Evolutionary conservation across 169 alveolate genomes (phyloP).

Genomic region (Plasmodium vivax): DNA sequence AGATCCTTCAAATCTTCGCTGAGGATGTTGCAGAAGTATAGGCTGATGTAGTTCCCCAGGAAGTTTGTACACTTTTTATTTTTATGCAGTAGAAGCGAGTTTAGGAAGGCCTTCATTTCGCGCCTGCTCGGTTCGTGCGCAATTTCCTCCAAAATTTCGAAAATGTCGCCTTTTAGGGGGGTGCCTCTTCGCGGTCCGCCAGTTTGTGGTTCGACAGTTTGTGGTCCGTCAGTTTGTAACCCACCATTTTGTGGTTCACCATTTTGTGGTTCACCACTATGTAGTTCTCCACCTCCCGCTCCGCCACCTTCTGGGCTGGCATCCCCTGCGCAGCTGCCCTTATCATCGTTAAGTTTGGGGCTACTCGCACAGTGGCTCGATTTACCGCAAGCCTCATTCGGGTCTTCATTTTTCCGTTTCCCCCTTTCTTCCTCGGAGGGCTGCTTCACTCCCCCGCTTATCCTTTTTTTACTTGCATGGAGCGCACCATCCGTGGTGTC

Average conservation of each 20-base stretch:
- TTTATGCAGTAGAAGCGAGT: slow-evolving; percentile 57
- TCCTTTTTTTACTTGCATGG: not conserved
- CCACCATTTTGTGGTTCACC: not conserved
- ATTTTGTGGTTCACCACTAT: not conserved
- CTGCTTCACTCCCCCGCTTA: not conserved
- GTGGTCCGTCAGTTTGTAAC: not conserved
- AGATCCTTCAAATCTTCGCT: slow-evolving; percentile 68
- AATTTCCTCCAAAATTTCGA: slow-evolving; percentile 52
- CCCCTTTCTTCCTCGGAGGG: not conserved
- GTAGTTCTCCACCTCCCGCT: not conserved
- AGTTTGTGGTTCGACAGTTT: not conserved
- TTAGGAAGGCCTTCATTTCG: slow-evolving; percentile 64
- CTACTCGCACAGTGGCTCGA: not conserved
- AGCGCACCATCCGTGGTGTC: not conserved
- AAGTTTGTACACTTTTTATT: slow-evolving; percentile 22
- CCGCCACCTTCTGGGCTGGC: not conserved
- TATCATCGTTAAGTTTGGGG: not conserved
- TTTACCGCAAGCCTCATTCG: not conserved
- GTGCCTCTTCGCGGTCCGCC: not conserved
- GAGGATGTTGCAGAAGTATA: slow-evolving; percentile 64
- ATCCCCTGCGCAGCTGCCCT: not conserved
- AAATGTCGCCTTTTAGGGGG: slow-evolving; percentile 29
- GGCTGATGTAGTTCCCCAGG: slow-evolving; percentile 62
- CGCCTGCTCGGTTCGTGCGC: slow-evolving; percentile 10
- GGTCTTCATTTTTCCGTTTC: not conserved